These are phyloP conservation scores for Boletus insuetus DNA, from an alignment of 768 basidiomycete species.

Conservation along the genomic window DNA sequence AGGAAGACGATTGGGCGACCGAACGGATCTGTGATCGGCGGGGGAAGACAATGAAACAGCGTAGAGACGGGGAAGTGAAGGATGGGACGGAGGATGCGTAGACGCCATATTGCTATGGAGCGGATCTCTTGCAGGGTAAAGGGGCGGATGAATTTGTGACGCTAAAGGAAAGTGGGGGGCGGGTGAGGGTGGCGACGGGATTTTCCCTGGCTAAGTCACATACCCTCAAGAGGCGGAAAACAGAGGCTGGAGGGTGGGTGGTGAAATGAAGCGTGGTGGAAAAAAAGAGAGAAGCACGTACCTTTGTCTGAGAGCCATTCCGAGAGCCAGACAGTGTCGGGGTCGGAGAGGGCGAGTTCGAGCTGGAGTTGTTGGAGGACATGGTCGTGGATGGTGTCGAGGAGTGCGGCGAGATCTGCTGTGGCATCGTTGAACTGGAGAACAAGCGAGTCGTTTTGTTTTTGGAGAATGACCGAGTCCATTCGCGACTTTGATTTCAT, in stretches of 20 bases:
- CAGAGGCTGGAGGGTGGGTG: slow-evolving; percentile 36
- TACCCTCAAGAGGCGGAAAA: slow-evolving; percentile 65
- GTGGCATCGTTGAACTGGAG: slow-evolving; percentile 50
- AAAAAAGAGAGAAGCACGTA: slow-evolving; percentile 34
- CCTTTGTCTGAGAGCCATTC: slow-evolving; percentile 68
- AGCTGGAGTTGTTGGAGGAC: slow-evolving; percentile 59
- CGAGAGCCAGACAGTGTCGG: slow-evolving; percentile 48
- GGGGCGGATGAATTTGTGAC: slow-evolving; percentile 62
- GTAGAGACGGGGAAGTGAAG: slow-evolving; percentile 29
- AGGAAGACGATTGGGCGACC: slow-evolving; percentile 65
- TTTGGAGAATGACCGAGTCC: slow-evolving; percentile 27
- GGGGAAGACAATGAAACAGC: slow-evolving; percentile 54
- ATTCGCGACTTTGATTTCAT: too few relatives aligned
- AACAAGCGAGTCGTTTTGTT: slow-evolving; percentile 47
- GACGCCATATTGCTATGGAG: slow-evolving; percentile 56
- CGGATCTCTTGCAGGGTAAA: slow-evolving; percentile 60
- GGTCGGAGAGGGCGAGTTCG: slow-evolving; percentile 51
- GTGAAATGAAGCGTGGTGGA: neutral
- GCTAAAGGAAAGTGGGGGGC: slow-evolving; percentile 35
- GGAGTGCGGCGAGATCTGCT: slow-evolving; percentile 45
- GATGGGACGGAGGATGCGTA: slow-evolving; percentile 36
- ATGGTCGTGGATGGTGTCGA: slow-evolving; percentile 50
- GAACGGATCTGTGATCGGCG: slow-evolving; percentile 52
- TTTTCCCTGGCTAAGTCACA: slow-evolving; percentile 16
- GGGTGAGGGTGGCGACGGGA: neutral